Evolutionary conservation across 2,329 filamentous ascomycete species (phyloP).

Genomic region (Gremmenia infestans): DNA sequence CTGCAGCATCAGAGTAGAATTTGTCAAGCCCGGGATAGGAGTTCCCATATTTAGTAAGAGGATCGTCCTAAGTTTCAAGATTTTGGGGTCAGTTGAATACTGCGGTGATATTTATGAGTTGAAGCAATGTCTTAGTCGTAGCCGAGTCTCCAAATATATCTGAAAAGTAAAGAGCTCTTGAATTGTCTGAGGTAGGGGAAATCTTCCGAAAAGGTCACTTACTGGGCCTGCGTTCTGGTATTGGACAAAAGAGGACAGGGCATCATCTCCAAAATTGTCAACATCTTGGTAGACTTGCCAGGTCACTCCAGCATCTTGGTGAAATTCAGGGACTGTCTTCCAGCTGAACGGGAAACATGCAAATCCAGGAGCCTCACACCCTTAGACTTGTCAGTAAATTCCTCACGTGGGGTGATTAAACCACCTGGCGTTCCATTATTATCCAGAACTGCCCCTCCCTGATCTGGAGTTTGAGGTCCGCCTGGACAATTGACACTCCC

Average conservation of each 20-base stretch:
- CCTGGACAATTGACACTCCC: conserved; percentile 40
- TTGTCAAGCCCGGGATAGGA: conserved; percentile 32
- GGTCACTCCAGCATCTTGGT: conserved; percentile 37
- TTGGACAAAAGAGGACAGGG: conserved; percentile 39
- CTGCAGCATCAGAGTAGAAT: conserved; percentile 45
- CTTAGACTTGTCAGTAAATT: not conserved
- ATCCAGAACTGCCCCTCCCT: conserved; percentile 39
- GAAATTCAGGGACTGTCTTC: conserved; percentile 41
- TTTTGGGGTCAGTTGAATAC: too few species aligned
- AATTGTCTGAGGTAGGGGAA: too few species aligned
- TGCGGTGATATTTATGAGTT: too few species aligned
- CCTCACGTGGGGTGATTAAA: not conserved
- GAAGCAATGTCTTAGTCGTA: too few species aligned
- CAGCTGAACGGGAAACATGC: conserved; percentile 44
- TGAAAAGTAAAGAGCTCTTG: too few species aligned
- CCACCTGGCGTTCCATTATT: conserved; percentile 39
- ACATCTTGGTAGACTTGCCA: conserved; percentile 43
- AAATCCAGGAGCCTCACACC: conserved; percentile 22
- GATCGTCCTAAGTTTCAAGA: conserved; percentile 17
- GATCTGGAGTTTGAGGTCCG: conserved; percentile 33
- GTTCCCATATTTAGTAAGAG: conserved; percentile 37
- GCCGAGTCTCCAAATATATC: too few species aligned
- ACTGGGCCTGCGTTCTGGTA: conserved; percentile 36
- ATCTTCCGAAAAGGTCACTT: too few species aligned
- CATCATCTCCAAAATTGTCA: conserved; percentile 44